Evolutionary conservation across 257 asterid genomes (phyloP), one percentile per base, ranked within the genome.

Genomic region (Solanum tarapatanum): DNA sequence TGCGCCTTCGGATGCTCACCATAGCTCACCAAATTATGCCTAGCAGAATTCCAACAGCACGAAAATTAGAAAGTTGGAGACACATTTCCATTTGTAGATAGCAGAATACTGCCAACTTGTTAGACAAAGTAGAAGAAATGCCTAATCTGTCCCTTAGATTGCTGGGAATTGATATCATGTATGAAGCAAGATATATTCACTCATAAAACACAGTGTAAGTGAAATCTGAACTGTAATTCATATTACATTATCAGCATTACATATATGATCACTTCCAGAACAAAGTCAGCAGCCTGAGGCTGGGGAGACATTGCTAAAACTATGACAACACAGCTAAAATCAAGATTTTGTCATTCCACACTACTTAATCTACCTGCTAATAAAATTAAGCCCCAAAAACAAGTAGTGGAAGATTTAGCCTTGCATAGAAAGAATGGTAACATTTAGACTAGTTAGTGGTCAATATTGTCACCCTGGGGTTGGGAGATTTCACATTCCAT

Each of bases 1-100:
- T 92, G 83, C 97, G 95, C 80, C 98, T 95, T 68, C 99, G 96
- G 87, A 96, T 93, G 98, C 98, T 95, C 94, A 96, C 99, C 99
- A 96, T 96, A 58, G 88, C 88, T 87, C 85, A 72, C 88, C 90
- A 66, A 48, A 77, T 39, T 90, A 87, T 64, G 83, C 93, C 96
- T 90, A 87, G 83, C 73, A 85, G 24, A 79, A 41, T 14, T 79
- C 68, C 26, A 80, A 80, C 39, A 80, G 12, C 17, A 45, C 41
- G 28, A 45, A 11, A 64, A 45, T 28, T 45, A 80, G 41, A 24
- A n/a, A 41, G 24, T 35, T 77, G 7, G 24, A 26, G 84, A 16
- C 39, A 16, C 9, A 45, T 43, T 43, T 43, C 66, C 24, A 43
- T 79, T 79, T 79, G 39, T 16, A 43, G 24, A 45, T 26, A 79